phyloP scores from a whole-genome alignment of 176 grass and related monocot genomes.

The Oryza officinalis region DNA sequence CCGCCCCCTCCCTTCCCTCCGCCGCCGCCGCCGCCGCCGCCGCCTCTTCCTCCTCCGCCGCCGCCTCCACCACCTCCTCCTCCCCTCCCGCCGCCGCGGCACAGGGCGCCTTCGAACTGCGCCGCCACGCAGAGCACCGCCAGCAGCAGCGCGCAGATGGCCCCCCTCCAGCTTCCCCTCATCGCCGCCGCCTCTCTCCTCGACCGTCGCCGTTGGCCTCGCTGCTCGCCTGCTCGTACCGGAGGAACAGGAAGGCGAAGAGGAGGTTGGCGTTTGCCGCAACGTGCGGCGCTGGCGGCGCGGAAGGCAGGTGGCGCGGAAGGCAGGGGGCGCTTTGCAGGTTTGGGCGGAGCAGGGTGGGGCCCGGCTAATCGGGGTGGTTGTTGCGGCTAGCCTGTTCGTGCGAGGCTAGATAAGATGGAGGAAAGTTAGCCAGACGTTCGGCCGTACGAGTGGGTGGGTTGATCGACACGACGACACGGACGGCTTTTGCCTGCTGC shows the following conservation, averaged over 20 bases:
- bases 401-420: no score
- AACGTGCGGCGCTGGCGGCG: no score
- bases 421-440: background rate
- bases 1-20: background rate
- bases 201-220: background rate
- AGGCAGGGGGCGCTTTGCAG: background rate
- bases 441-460: no score
- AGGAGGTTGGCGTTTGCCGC: no score
- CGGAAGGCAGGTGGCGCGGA: no score
- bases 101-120: slow-evolving; percentile 1
- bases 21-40: background rate
- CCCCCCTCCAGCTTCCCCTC: background rate
- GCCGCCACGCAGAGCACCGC: slow-evolving; percentile 21
- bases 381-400: no score
- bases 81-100: background rate
- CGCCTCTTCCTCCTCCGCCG: background rate
- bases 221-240: no score
- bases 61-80: background rate
- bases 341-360: no score
- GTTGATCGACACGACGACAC: background rate
- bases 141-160: slow-evolving; percentile 18
- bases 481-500: background rate
- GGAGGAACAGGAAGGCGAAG: background rate
- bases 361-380: no score
- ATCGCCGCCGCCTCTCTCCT: slow-evolving; percentile 2